Conservation (phyloP, 2,329 filamentous ascomycete genomes). For the Cladophialophora exuberans region DNA sequence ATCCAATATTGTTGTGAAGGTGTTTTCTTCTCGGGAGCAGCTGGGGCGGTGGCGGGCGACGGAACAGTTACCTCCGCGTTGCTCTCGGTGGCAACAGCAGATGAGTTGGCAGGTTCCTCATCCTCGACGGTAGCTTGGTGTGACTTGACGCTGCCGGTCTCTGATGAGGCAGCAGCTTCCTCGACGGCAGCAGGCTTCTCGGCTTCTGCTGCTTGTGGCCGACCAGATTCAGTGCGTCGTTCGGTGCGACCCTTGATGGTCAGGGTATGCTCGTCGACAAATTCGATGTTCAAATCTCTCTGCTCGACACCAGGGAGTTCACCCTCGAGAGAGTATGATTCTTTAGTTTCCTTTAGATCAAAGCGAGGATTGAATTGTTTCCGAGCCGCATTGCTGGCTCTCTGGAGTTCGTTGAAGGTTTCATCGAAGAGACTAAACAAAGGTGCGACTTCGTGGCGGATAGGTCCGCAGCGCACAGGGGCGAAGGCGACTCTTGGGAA, state of each 20-base stretch:
- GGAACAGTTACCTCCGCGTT: slow-evolving; percentile 38
- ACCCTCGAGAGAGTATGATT: slow-evolving; percentile 52
- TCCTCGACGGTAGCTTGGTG: slow-evolving; percentile 53
- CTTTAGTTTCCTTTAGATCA: slow-evolving; percentile 50
- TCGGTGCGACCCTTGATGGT: slow-evolving; percentile 50
- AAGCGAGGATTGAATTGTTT: slow-evolving; percentile 49
- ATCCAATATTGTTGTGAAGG: slow-evolving; percentile 58
- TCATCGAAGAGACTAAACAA: slow-evolving; percentile 53
- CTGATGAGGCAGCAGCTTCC: slow-evolving; percentile 21
- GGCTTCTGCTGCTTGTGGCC: slow-evolving; percentile 24
- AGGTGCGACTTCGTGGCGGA: slow-evolving; percentile 44
- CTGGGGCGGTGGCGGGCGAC: slow-evolving; percentile 35
- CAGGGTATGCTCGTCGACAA: slow-evolving; percentile 51
- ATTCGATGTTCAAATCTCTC: slow-evolving; percentile 52
- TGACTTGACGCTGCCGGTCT: slow-evolving; percentile 31
- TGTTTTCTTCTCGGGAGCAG: slow-evolving; percentile 32
- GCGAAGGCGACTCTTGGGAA: slow-evolving; percentile 39
- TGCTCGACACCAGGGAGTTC: slow-evolving; percentile 53
- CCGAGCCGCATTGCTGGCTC: slow-evolving; percentile 27
- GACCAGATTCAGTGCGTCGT: slow-evolving; percentile 39
- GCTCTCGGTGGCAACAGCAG: slow-evolving; percentile 12
- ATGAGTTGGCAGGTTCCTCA: slow-evolving; percentile 35
- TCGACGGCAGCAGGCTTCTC: slow-evolving; percentile 28
- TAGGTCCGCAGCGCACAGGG: slow-evolving; percentile 29
- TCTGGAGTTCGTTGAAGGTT: slow-evolving; percentile 33